Base-by-base conservation (phyloP, 1,284 basidiomycete genomes). In the Cerioporus squamosus region DNA sequence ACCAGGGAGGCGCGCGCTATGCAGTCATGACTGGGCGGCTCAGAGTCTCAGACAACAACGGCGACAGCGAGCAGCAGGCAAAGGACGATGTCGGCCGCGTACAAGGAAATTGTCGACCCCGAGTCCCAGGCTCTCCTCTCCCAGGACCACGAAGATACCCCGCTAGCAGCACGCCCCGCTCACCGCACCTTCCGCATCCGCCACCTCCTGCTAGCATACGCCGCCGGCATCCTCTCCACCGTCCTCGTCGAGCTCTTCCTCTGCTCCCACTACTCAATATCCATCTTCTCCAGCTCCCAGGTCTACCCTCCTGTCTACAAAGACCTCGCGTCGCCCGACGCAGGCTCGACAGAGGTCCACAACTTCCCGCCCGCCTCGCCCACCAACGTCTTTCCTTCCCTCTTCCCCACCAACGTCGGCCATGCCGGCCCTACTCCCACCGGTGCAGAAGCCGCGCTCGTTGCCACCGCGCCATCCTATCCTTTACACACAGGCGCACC, bases 361-460 rank as follows among this genome's bases (percentile, higher is more conserved):
- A 70, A 83, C 33, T 93, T 83, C 70, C 91, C 91, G n/a, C 90
- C 91, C 1, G 64, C 81, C 0, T 80, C 81, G 2, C 89, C 90
- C 0, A 91, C 88, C 10, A 93, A 93, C 65, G 78, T 75, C 6
- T 79, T 80, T 61, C 87, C 90, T 0, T 82, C 85, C 1, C 66
- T 88, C 33, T 93, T 93, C 70, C 91, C 91, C 3, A 81, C 88
- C 26, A 74, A 88, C 63, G 85, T 95, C 12, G 94, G 94, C 44
- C 90, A 93, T 70, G 81, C 88, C 14, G 94, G 94, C 9, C 84
- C 81, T 10, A 95, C 93, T 1, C 91, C 91, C 0, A 95, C 94
- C 0, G 94, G 94, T 12, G 87, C 84, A 12, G 94, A 95, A 74
- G 79, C 94, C 2, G 92, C 81, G 2, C 77, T 95, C 22, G 81